Evolutionary conservation across 164 flowering plant genomes (phyloP).

Genomic region (Berberis vulgaris): DNA sequence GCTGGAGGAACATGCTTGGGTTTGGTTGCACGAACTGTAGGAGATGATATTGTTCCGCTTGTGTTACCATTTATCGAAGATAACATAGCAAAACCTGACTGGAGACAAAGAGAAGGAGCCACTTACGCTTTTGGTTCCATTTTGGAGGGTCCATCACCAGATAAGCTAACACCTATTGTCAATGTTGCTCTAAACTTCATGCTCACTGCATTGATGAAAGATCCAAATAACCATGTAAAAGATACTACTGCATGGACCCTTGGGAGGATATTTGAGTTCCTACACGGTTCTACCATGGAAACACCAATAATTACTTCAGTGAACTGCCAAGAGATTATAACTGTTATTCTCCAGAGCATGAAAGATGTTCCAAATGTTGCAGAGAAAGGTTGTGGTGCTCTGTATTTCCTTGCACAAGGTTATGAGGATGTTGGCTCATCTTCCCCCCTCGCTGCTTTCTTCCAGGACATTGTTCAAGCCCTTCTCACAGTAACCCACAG

Average conservation of each 20-base stretch:
- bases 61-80: slow-evolving; percentile 13
- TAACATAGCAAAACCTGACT: slow-evolving; percentile 12
- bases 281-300: slow-evolving; percentile 27
- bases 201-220: slow-evolving; percentile 40
- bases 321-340: slow-evolving; percentile 39
- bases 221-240: slow-evolving; percentile 54
- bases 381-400: slow-evolving; percentile 63
- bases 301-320: slow-evolving; percentile 30
- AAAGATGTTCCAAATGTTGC: slow-evolving; percentile 59
- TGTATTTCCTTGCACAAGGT: slow-evolving; percentile 60
- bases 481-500: slow-evolving; percentile 18
- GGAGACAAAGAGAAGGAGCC: slow-evolving; percentile 14
- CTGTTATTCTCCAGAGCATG: slow-evolving; percentile 49
- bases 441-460: slow-evolving; percentile 40
- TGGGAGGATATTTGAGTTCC: slow-evolving; percentile 53
- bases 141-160: slow-evolving; percentile 12
- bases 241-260: slow-evolving; percentile 64
- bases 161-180: slow-evolving; percentile 37
- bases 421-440: slow-evolving; percentile 38
- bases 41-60: slow-evolving; percentile 10
- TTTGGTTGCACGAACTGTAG: slow-evolving; percentile 8
- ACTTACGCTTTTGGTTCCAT: slow-evolving; percentile 16
- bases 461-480: slow-evolving; percentile 47
- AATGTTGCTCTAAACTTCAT: slow-evolving; percentile 43
- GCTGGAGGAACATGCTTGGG: slow-evolving; percentile 12